phyloP scores from a whole-genome alignment of 139 green algal genomes.

The Raphidocelis subcapitata region DNA sequence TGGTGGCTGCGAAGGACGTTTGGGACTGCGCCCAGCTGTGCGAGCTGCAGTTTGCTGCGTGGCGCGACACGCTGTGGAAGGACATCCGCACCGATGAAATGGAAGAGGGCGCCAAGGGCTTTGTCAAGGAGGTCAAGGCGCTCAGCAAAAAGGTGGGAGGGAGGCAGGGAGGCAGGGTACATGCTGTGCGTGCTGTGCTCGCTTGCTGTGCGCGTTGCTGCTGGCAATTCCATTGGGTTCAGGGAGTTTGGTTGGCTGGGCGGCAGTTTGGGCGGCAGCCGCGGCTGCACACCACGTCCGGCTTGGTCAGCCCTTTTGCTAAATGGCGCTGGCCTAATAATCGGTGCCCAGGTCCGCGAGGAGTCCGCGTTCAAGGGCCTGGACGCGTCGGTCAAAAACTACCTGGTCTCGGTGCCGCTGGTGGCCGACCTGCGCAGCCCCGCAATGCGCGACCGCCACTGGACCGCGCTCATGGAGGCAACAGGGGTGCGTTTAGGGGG shows the following conservation, averaged over 20 bases:
- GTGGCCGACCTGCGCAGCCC: conserved; percentile 74
- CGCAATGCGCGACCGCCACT: conserved; percentile 78
- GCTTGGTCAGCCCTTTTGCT: too few species aligned
- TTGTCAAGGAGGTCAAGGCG: conserved; percentile 79
- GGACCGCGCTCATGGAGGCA: conserved; percentile 77
- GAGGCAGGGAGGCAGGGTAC: too few species aligned
- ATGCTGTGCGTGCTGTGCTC: not conserved
- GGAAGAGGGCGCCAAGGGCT: conserved; percentile 83
- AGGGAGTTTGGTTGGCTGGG: too few species aligned
- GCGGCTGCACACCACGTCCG: too few species aligned
- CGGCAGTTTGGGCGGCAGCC: too few species aligned
- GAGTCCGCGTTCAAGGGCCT: conserved; percentile 73
- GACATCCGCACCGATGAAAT: conserved; percentile 79
- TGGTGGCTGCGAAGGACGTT: conserved; percentile 77
- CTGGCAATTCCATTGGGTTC: too few species aligned
- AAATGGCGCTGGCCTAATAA: too few species aligned
- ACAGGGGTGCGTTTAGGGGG: conserved; percentile 50
- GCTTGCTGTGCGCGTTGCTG: not conserved
- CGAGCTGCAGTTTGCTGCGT: conserved; percentile 71
- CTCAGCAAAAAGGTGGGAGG: conserved; percentile 54
- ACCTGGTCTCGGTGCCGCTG: conserved; percentile 76
- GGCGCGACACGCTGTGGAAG: conserved; percentile 73
- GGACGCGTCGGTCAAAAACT: conserved; percentile 77
- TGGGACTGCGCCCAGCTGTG: conserved; percentile 75
- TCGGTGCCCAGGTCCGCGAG: conserved; percentile 61